These are phyloP conservation scores for Achlya hypogyna DNA, from an alignment of 352 stramenopile species.

Conservation along the genomic window DNA sequence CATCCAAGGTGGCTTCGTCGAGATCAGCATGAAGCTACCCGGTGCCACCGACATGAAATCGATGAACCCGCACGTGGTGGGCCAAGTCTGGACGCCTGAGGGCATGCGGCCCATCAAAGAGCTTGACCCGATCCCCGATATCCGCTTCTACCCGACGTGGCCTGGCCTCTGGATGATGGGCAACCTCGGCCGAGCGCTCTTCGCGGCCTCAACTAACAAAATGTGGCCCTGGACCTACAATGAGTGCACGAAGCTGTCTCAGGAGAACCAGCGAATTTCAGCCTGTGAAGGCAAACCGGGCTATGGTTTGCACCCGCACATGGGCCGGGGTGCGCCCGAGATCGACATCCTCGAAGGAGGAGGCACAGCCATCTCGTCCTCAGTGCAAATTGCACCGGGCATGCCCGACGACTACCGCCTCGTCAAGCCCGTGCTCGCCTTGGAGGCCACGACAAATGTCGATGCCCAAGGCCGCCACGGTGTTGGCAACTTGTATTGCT, in stretches of 20 bases:
- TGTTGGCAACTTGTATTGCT: conserved; percentile 20
- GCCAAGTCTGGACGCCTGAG: conserved; percentile 30
- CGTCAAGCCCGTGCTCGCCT: conserved; percentile 5
- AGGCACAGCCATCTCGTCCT: conserved; percentile 72
- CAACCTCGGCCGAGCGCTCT: conserved; percentile 92
- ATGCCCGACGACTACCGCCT: conserved; percentile 48
- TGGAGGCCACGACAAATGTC: conserved; percentile 23
- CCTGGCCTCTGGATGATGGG: conserved; percentile 93
- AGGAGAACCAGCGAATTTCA: conserved; percentile 67
- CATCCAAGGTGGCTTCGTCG: conserved; percentile 89
- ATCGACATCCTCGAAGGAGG: conserved; percentile 91
- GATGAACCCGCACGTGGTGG: conserved; percentile 36
- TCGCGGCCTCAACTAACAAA: conserved; percentile 87
- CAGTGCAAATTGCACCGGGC: conserved; percentile 75
- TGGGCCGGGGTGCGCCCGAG: conserved; percentile 85
- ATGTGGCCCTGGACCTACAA: conserved; percentile 96
- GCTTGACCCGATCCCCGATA: conserved; percentile 25
- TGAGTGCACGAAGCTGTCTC: conserved; percentile 67
- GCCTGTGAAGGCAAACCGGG: conserved; percentile 82
- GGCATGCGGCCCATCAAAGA: conserved; percentile 22
- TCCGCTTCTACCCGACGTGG: conserved; percentile 73
- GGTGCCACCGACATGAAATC: conserved; percentile 48
- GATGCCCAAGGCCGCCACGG: neutral
- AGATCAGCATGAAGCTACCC: conserved; percentile 64
- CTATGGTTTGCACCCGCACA: conserved; percentile 76